Evolutionary conservation across 768 basidiomycete species (phyloP).

Genomic region (Lentinula edodes): DNA sequence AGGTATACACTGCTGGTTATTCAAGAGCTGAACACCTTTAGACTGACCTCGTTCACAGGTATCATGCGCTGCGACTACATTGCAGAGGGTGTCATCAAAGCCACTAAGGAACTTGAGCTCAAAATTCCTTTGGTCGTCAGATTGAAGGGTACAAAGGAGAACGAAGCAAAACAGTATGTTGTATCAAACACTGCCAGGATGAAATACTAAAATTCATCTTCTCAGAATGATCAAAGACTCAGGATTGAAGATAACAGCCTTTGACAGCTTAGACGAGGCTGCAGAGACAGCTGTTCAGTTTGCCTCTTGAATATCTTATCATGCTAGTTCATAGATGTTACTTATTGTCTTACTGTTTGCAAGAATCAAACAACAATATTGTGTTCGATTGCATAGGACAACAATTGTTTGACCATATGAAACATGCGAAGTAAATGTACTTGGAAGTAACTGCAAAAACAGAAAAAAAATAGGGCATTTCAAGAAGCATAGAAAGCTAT

Average conservation of each 20-base stretch:
- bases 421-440: conserved; percentile 3
- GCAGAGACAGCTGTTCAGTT: conserved; percentile 75
- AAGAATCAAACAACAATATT: neutral
- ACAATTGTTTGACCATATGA: neutral
- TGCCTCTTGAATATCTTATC: conserved; percentile 37
- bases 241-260: conserved; percentile 89
- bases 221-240: conserved; percentile 88
- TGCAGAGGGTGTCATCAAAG: conserved; percentile 97
- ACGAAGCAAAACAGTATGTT: conserved; percentile 88
- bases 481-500: neutral
- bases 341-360: neutral
- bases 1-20: conserved; percentile 34
- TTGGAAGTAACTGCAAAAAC: conserved; percentile 23
- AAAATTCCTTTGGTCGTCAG: conserved; percentile 88
- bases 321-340: neutral
- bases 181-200: neutral
- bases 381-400: neutral
- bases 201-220: conserved; percentile 13
- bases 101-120: conserved; percentile 85
- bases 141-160: conserved; percentile 95
- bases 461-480: neutral
- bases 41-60: conserved; percentile 30
- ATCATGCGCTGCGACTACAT: conserved; percentile 99
- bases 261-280: conserved; percentile 91
- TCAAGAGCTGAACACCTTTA: neutral